These are phyloP conservation scores for Pseudogymnoascus sp. DNA, from an alignment of 2,329 filamentous ascomycete species.

Conservation along the genomic window DNA sequence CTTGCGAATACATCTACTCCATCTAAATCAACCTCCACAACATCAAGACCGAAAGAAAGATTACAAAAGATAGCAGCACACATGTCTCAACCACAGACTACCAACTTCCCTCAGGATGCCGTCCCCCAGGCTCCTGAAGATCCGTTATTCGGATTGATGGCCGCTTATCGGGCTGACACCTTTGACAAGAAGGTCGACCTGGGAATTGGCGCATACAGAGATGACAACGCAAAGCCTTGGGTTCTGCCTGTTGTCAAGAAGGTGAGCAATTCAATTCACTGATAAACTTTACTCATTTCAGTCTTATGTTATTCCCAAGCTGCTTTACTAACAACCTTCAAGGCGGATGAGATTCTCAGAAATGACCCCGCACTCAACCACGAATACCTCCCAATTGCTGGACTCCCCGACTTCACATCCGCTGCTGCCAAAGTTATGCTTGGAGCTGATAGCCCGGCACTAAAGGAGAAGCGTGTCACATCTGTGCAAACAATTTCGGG, in stretches of 20 bases:
- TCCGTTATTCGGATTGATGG: constrained; percentile 86
- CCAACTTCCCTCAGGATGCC: constrained; percentile 66
- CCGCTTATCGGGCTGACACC: constrained; percentile 75
- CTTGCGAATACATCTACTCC: constrained; percentile 8
- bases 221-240: constrained; percentile 95
- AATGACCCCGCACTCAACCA: constrained; percentile 89
- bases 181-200: constrained; percentile 81
- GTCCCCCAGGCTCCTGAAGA: constrained; percentile 92
- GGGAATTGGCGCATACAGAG: constrained; percentile 86
- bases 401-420: constrained; percentile 74
- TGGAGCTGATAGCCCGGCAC: constrained; percentile 69
- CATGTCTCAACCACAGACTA: constrained; percentile 49
- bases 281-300: constrained; percentile 7
- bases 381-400: constrained; percentile 96
- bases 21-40: constrained; percentile 10
- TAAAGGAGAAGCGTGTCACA: constrained; percentile 72
- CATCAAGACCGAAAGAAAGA: constrained; percentile 40
- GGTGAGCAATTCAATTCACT: constrained; percentile 46
- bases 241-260: constrained; percentile 93
- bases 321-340: constrained; percentile 14
- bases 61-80: constrained; percentile 60
- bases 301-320: background rate
- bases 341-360: constrained; percentile 88
- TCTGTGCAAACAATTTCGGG: constrained; percentile 95
- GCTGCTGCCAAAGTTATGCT: constrained; percentile 89